phyloP scores from a whole-genome alignment of 2,329 filamentous ascomycete species.

The Xylariaceae sp. region DNA sequence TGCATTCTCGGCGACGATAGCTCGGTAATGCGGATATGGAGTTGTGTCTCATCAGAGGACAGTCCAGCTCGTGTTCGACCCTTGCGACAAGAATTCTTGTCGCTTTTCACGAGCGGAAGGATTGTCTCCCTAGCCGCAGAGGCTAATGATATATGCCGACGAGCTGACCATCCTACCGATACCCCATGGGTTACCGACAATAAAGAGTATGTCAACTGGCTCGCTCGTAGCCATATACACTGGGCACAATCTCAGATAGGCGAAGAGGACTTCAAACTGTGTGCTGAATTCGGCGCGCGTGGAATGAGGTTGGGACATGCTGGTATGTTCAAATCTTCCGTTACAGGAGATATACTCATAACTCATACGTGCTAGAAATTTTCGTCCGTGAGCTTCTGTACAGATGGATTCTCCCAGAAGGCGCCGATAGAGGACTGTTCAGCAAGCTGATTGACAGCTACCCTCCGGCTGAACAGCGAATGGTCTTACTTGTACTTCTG shows the following conservation, averaged over 20 bases:
- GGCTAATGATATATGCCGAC: conserved; percentile 46
- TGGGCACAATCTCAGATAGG: conserved; percentile 36
- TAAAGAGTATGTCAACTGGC: conserved; percentile 61
- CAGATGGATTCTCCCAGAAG: conserved; percentile 23
- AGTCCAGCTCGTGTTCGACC: conserved; percentile 29
- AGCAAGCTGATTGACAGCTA: conserved; percentile 33
- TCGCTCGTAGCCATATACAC: conserved; percentile 56
- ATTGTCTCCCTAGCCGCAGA: conserved; percentile 49
- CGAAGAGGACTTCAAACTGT: conserved; percentile 37
- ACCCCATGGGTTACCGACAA: conserved; percentile 60
- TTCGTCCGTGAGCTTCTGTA: conserved; percentile 33
- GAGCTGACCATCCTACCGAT: conserved; percentile 28
- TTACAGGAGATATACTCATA: not conserved
- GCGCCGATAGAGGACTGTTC: conserved; percentile 25
- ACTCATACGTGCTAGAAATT: conserved; percentile 32
- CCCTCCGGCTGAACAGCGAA: conserved; percentile 41
- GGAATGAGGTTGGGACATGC: conserved; percentile 66
- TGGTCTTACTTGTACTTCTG: conserved; percentile 36
- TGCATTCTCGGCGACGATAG: conserved; percentile 37
- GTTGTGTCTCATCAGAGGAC: conserved; percentile 10
- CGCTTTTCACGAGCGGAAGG: conserved; percentile 44
- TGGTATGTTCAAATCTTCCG: conserved; percentile 42
- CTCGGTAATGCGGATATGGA: conserved; percentile 26
- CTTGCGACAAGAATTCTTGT: conserved; percentile 40
- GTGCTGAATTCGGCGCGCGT: conserved; percentile 49